Base-by-base conservation (phyloP, 257 asterid genomes). In the Solanum appendiculatum region DNA sequence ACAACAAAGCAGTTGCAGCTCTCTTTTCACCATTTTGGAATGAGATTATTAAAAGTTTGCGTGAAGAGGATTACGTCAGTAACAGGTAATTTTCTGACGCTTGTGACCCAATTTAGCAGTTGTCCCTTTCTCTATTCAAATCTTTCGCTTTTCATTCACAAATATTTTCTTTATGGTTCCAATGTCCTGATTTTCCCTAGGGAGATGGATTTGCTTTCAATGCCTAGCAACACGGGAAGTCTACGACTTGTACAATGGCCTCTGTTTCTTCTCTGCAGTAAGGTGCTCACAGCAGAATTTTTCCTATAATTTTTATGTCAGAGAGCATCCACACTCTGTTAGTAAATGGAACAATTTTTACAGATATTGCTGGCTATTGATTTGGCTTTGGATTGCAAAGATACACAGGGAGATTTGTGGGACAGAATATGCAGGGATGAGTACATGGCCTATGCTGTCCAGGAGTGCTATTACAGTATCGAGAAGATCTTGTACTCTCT, bases 381-480 rank as follows among this genome's bases (percentile, higher is more conserved):
- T 91, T 95, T 95, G 86, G 99, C 99, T 87, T 89, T 95, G 95
- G 99, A 97, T 87, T 97, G 99, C 94, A 94, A 96, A 93, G 99
- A 97, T 89, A 91, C 94, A 33, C 99, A 97, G 88, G 91, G 87
- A 86, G 98, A 96, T 88, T 97, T 97, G 69, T 97, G 99, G 99
- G 91, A 86, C 88, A 94, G 99, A 91, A 93, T 97, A 90, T 58
- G 94, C 90, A 94, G 94, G 93, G 99, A 97, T 90, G 98, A 97
- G 86, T 97, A 97, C 91, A 96, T 97, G 99, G 98, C 98, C 66
- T 97, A 95, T 90, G 98, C 99, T 88, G 99, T 97, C 86, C 96
- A 92, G 90, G 99, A 97, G 92, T 97, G 99, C 91, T 97, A 95
- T 87, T 92, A 92, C 89, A 94, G 98, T 86, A 92, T 96, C 66